A percentile compares a stretch with the other conserved stretches of the same genome.
These are phyloP conservation scores for Zygnema cylindricum DNA, from an alignment of 139 green algal genomes.

Conservation along the genomic window DNA sequence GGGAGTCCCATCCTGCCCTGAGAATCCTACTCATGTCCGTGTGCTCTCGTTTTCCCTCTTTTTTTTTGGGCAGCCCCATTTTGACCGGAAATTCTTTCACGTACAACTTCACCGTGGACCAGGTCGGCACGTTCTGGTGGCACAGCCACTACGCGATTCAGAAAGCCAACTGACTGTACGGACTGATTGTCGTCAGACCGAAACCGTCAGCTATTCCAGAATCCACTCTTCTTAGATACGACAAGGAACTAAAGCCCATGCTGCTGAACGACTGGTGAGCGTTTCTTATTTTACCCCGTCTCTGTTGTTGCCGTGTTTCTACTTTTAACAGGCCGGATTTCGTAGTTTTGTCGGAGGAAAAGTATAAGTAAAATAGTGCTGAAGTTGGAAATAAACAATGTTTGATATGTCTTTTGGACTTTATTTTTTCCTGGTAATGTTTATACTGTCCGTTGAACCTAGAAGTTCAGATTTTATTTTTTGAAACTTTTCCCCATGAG, in stretches of 20 bases:
- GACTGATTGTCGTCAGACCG: not conserved
- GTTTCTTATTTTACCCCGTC: not conserved
- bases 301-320: no score
- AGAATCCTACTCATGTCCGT: no score
- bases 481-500: no score
- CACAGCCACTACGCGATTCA: slow-evolving; percentile 10
- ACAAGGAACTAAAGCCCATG: slow-evolving; percentile 3
- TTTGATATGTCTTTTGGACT: slow-evolving; percentile 1
- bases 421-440: not conserved
- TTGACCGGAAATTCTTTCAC: not conserved
- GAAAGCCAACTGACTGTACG: slow-evolving; percentile 15
- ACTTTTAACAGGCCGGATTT: not conserved
- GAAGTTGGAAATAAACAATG: not conserved
- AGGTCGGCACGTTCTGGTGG: slow-evolving; percentile 32
- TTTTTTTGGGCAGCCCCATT: slow-evolving; percentile 28
- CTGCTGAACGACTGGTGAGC: slow-evolving; percentile 30
- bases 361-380: not conserved
- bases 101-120: slow-evolving; percentile 36
- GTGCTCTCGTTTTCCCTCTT: not conserved
- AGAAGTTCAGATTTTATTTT: no score
- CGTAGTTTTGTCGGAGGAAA: not conserved
- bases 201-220: not conserved
- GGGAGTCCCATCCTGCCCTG: no score
- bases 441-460: no score
- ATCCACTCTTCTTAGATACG: not conserved